These are phyloP conservation scores for Suhomyces tanzawaensis DNA, from an alignment of 805 yeast species.

Conservation along the genomic window DNA sequence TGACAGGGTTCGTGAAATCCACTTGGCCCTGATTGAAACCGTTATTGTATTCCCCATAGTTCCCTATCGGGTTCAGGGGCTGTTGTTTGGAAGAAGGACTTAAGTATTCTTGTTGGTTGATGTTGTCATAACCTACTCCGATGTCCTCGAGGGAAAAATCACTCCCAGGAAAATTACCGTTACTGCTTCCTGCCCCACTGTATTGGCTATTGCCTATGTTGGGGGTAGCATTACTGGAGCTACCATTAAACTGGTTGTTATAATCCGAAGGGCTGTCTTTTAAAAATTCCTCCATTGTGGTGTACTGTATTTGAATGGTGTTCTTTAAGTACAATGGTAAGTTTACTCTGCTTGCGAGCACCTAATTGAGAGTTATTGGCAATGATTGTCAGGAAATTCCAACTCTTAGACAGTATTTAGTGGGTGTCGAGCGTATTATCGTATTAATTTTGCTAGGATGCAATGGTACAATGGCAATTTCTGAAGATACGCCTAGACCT, in stretches of 20 bases:
- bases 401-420: no score
- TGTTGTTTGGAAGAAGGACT: constrained; percentile 1
- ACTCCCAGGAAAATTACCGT: neutral
- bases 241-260: constrained; percentile 6
- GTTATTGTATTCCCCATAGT: neutral
- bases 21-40: constrained; percentile 1
- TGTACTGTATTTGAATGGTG: no score
- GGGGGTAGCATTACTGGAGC: constrained; percentile 5
- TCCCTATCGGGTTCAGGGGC: neutral
- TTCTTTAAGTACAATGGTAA: no score
- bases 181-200: constrained; percentile 2
- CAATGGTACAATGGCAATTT: no score
- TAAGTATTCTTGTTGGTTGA: neutral
- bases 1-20: constrained; percentile 3
- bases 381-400: no score
- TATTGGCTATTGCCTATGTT: constrained; percentile 12
- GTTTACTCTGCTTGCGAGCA: no score
- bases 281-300: constrained; percentile 30
- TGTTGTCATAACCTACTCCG: neutral
- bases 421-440: no score
- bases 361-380: no score
- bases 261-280: constrained; percentile 32
- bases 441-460: no score
- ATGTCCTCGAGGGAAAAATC: neutral
- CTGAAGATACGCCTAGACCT: no score